Evolutionary conservation across 805 yeast genomes (phyloP).

Genomic region (Wickerhamiella domercqiae): DNA sequence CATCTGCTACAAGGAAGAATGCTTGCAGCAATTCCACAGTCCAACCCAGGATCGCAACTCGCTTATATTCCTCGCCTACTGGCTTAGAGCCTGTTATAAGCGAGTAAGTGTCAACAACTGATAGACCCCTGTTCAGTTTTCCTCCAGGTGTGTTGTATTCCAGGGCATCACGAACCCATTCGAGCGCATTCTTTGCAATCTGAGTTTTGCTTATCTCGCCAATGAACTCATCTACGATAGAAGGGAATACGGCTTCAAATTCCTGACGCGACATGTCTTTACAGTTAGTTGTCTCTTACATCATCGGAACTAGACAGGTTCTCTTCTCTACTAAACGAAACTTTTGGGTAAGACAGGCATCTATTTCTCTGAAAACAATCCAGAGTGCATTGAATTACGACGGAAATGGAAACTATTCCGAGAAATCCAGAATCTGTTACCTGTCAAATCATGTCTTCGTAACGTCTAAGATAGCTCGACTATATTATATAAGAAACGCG

Average conservation of each 20-base stretch:
- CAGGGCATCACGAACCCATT: constrained; percentile 60
- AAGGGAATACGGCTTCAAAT: constrained; percentile 48
- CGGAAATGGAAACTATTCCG: too few species aligned
- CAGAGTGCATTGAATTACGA: too few species aligned
- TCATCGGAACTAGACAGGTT: too few species aligned
- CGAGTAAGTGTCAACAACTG: constrained; percentile 85
- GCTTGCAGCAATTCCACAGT: constrained; percentile 88
- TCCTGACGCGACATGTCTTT: constrained; percentile 9
- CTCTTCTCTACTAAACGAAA: too few species aligned
- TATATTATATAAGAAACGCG: too few species aligned
- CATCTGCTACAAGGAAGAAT: constrained; percentile 92
- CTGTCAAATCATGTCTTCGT: too few species aligned
- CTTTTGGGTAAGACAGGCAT: too few species aligned
- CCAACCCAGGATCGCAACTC: constrained; percentile 89
- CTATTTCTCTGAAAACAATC: too few species aligned
- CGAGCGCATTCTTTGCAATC: constrained; percentile 72
- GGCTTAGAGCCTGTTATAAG: constrained; percentile 56
- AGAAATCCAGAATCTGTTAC: too few species aligned
- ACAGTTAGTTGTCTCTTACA: not conserved
- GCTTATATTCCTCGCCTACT: constrained; percentile 55
- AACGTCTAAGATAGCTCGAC: too few species aligned
- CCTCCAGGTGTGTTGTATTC: constrained; percentile 93
- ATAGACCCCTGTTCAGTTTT: constrained; percentile 86
- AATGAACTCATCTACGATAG: constrained; percentile 58
- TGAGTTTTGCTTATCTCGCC: constrained; percentile 49